Evolutionary conservation across 192 early-diverging fungal species (phyloP).

Genomic region (Phycomyces nitens): DNA sequence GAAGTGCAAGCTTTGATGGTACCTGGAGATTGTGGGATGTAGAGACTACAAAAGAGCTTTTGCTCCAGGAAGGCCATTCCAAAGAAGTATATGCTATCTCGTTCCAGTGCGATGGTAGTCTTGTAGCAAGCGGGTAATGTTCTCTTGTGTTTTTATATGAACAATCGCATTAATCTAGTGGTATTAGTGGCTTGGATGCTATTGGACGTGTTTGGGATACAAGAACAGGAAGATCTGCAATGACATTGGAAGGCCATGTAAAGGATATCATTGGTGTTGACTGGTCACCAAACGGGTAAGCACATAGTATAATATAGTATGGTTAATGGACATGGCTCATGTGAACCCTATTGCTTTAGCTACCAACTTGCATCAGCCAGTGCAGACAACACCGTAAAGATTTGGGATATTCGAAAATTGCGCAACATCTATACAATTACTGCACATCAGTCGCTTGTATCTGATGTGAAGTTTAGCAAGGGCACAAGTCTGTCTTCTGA

Average conservation of each 20-base stretch:
- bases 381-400: conserved; percentile 86
- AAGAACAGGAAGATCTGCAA: conserved; percentile 83
- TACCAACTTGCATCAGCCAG: conserved; percentile 90
- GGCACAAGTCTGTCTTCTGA: conserved; percentile 24
- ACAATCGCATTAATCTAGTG: background rate
- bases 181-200: conserved; percentile 81
- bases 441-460: conserved; percentile 88
- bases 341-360: conserved; percentile 7
- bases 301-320: background rate
- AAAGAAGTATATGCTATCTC: conserved; percentile 88
- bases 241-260: conserved; percentile 88
- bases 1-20: conserved; percentile 68
- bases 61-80: conserved; percentile 94
- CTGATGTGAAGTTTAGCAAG: conserved; percentile 70
- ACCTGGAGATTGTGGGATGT: conserved; percentile 98
- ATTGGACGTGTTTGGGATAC: conserved; percentile 95
- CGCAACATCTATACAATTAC: conserved; percentile 80
- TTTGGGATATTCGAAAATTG: conserved; percentile 88
- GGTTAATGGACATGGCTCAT: background rate
- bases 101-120: conserved; percentile 89
- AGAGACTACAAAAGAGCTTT: conserved; percentile 65
- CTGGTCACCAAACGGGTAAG: conserved; percentile 81
- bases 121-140: conserved; percentile 78
- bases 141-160: conserved; percentile 20
- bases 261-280: conserved; percentile 86